Base-by-base conservation (phyloP, 768 basidiomycete genomes). In the Ephemerocybe angulata region DNA sequence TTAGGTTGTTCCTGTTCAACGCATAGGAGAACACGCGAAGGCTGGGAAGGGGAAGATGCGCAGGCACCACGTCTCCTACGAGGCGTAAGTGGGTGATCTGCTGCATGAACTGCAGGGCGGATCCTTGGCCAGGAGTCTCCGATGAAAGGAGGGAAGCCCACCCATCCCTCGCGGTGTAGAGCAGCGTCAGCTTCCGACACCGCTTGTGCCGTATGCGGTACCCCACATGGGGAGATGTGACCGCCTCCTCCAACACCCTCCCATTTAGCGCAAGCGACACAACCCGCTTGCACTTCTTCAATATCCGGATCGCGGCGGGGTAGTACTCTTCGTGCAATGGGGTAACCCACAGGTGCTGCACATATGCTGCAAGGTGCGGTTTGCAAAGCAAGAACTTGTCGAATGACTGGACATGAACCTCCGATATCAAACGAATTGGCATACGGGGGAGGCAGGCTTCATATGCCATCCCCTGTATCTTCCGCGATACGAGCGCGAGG, bases 81-180 rank as follows among this genome's bases (percentile, higher is more conserved):
- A 73, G 63, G 5, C 72, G 70, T 15, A 75, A 55, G 46, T 70
- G 72, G 11, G 68, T 69, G 19, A 75, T 58, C 53, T 64, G 67
- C 12, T 50, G 55, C 31, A 75, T 58, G 54, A 73, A 69, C n/a
- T 60, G 61, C 11, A 60, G 37, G 8, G 58, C 58, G 8, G 63
- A 58, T n/a, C n/a, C n/a, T n/a, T n/a, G n/a, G n/a, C n/a, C n/a
- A n/a, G n/a, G n/a, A n/a, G n/a, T n/a, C n/a, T n/a, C n/a, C 4
- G 60, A 59, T 19, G 61, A 61, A 15, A 67, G 49, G 38, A 70
- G 52, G 21, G 40, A 24, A 19, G 51, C 42, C 60, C 68, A 69
- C 47, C 59, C 64, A 17, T 59, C 40, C 2, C 62, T 56, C 19
- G 61, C 61, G 25, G 63, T 66, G 8, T 67, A 57, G 33, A 75